Base-by-base conservation (phyloP, 176 grass and related monocot species). In the Alopecurus myosuroides region DNA sequence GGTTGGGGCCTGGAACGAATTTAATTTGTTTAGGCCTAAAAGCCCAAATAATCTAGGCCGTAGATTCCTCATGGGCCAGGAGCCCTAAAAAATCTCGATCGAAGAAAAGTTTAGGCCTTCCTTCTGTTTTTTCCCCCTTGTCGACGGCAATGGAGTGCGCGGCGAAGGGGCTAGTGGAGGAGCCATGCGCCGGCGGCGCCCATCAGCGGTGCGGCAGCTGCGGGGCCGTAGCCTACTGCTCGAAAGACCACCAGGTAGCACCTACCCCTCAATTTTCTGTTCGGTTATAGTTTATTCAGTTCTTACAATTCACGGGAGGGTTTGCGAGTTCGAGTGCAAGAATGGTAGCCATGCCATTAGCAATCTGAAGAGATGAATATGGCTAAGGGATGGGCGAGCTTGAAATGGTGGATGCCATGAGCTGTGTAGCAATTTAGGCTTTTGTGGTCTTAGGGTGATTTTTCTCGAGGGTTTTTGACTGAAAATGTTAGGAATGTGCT, bases 171-270 rank as follows among this genome's bases (percentile, higher is more conserved):
- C 60, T 89, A 62, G 52, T 17, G 37, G 86, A 45, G 70, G 77
- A 80, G n/a, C 84, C 89, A 13, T 94, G 92, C 39, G 49, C 74
- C 72, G 22, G 86, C 69, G 17, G 55, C 52, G 70, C 82, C 42
- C 28, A 76, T 25, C 92, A 85, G 13, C 87, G 85, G n/a, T 94
- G 92, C 74, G 87, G 89, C 11, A 58, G 64, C 74, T 94, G 92
- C 69, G 89, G 87, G 33, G 89, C 87, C 61, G 87, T 94, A 4
- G 74, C 82, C 48, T 92, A 94, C 89, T 94, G 92, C 82, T 92
- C 89, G 10, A 51, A 39, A 30, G 82, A 63, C 44, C 92, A 94
- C 82, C 87, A 94, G 87, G 92, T 89, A 67, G 25, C 9, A 52
- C 33, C 35, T 46, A 10, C 46, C 12, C 33, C 70, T 76, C 11